These are phyloP conservation scores for Xerocomellus intermedius DNA, from an alignment of 768 basidiomycete genomes.

Conservation along the genomic window DNA sequence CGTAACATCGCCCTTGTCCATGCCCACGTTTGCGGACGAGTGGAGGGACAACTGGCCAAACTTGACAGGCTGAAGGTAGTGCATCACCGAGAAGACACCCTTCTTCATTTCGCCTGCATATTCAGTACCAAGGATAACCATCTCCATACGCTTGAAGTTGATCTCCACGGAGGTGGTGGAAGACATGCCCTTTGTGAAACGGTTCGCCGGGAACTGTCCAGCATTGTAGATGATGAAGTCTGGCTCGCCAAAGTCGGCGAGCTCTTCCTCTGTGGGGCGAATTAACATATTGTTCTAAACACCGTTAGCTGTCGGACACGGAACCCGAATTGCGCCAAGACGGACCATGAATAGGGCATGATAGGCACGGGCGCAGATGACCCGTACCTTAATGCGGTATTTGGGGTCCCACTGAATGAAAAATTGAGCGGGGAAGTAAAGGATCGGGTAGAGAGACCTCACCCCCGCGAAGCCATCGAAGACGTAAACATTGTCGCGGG, in stretches of 20 bases:
- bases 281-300: conserved; percentile 97
- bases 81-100: conserved; percentile 99
- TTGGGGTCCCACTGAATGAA: conserved; percentile 90
- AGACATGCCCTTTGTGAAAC: conserved; percentile 99
- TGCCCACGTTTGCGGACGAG: conserved; percentile 96
- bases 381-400: conserved; percentile 99
- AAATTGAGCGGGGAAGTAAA: not conserved
- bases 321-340: conserved; percentile 9
- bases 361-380: conserved; percentile 97
- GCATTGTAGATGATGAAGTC: conserved; percentile 99
- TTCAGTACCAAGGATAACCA: conserved; percentile 99
- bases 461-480: conserved; percentile 95
- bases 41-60: conserved; percentile 97
- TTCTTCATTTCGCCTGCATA: conserved; percentile 99
- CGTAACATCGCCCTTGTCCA: conserved; percentile 85
- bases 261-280: conserved; percentile 92
- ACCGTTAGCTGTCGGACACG: conserved; percentile 4
- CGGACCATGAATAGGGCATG: conserved; percentile 97
- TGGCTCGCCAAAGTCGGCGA: conserved; percentile 92
- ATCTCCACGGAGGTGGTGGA: conserved; percentile 98
- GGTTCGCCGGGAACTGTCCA: conserved; percentile 99
- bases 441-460: conserved; percentile 24
- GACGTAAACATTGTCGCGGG: conserved; percentile 96
- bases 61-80: conserved; percentile 98
- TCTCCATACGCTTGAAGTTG: conserved; percentile 99